Conservation (phyloP, 2,329 filamentous ascomycete species). For the Fusarium ramigenum region DNA sequence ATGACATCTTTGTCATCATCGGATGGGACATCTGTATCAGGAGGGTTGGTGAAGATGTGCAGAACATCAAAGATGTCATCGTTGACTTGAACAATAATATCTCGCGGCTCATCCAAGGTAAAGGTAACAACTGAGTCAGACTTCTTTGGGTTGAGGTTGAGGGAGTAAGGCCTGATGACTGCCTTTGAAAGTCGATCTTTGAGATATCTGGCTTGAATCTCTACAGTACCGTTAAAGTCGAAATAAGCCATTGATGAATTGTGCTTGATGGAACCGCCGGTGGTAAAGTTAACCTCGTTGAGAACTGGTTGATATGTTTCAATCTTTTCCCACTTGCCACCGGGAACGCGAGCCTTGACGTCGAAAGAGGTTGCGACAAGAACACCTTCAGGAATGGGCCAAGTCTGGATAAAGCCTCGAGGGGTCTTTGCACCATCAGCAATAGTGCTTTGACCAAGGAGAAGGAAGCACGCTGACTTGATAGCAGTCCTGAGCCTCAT, state of each 20-base stretch:
- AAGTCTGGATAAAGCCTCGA: neutral
- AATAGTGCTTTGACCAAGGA: neutral
- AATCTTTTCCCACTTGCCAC: neutral
- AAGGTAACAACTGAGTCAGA: neutral
- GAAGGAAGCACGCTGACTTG: neutral
- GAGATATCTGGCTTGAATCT: neutral
- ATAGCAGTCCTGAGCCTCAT: neutral
- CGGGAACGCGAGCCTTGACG: neutral
- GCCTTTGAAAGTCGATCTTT: neutral
- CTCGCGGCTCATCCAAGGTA: neutral
- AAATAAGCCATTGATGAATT: neutral
- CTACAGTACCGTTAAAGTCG: neutral
- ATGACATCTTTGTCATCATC: rapidly evolving
- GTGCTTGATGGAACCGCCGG: neutral
- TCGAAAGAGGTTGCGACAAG: neutral
- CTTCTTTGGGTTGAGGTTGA: neutral
- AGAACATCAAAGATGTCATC: neutral
- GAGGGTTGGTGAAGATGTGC: neutral
- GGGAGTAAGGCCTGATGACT: neutral
- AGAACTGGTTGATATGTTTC: neutral
- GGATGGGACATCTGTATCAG: neutral
- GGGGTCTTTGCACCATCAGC: neutral
- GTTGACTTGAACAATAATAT: neutral
- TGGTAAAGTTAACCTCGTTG: neutral
- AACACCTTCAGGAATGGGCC: neutral